Percentiles rank a stretch among this genome's conserved stretches.
Evolutionary conservation across 1,284 basidiomycete species (phyloP).

Genomic region (Pascua sp.): DNA sequence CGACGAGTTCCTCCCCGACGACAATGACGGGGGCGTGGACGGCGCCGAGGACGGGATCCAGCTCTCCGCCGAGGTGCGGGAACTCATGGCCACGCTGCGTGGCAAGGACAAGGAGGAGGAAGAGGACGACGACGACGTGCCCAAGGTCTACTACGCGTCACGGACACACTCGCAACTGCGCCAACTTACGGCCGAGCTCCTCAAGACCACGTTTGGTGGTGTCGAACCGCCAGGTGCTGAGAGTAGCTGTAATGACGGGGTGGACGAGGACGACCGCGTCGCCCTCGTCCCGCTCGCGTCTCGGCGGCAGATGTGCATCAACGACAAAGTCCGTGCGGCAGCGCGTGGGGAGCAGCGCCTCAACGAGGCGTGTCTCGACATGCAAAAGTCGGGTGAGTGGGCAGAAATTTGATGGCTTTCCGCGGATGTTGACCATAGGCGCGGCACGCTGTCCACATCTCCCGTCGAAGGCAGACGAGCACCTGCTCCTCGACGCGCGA

Average conservation of each 20-base stretch:
- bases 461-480: constrained; percentile 69
- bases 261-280: constrained; percentile 19
- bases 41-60: neutral
- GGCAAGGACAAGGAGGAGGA: constrained; percentile 45
- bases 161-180: constrained; percentile 92
- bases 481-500: constrained; percentile 73
- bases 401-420: too few relatives aligned
- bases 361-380: constrained; percentile 86
- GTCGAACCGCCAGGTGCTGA: neutral
- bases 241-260: neutral
- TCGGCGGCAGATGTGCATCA: constrained; percentile 91
- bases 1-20: constrained; percentile 61
- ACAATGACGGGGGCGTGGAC: neutral
- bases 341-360: constrained; percentile 62
- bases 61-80: constrained; percentile 67
- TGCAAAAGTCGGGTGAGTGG: constrained; percentile 65
- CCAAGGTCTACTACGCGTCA: constrained; percentile 80
- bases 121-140: constrained; percentile 44
- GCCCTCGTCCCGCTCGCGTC: constrained; percentile 78
- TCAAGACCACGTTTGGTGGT: constrained; percentile 53
- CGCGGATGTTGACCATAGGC: constrained; percentile 45
- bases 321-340: constrained; percentile 59
- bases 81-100: constrained; percentile 66
- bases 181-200: constrained; percentile 83
- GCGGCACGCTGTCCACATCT: constrained; percentile 71